A percentile compares a stretch with the other conserved stretches of the same genome.
Conservation (phyloP, 176 grass and related monocot genomes). For the Olyra latifolia region DNA sequence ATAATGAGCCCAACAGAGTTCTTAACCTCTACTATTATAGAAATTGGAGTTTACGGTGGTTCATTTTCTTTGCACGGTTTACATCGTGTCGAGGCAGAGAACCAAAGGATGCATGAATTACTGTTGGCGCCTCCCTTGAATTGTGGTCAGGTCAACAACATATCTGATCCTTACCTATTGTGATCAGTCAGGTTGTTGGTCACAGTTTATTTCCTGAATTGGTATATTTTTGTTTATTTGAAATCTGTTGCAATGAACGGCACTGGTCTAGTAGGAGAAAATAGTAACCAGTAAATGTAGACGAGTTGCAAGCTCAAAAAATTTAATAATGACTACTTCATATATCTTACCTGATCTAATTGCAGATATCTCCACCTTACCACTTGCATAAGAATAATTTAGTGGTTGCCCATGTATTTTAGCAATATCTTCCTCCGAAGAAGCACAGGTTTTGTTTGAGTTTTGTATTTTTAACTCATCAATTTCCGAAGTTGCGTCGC, state of each 20-base stretch:
- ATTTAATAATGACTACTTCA: slow-evolving; percentile 6
- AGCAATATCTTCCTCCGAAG: slow-evolving; percentile 20
- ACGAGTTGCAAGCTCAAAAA: background rate
- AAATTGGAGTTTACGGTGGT: too few relatives aligned
- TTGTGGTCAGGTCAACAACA: too few relatives aligned
- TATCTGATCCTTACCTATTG: too few relatives aligned
- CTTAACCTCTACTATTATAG: background rate
- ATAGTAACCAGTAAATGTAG: background rate
- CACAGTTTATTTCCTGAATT: too few relatives aligned
- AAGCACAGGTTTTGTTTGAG: slow-evolving; percentile 16
- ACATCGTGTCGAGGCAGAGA: too few relatives aligned
- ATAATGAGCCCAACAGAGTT: slow-evolving; percentile 8
- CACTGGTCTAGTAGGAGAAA: background rate
- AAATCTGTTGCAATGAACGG: too few relatives aligned
- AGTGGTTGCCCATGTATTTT: slow-evolving; percentile 8
- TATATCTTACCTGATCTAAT: slow-evolving; percentile 45
- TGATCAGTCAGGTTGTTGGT: too few relatives aligned
- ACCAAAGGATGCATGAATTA: too few relatives aligned
- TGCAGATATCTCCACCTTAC: slow-evolving; percentile 36
- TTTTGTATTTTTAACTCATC: slow-evolving; percentile 18
- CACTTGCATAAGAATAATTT: slow-evolving; percentile 15
- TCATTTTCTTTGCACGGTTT: too few relatives aligned
- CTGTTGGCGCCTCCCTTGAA: too few relatives aligned
- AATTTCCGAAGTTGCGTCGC: background rate
- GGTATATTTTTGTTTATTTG: too few relatives aligned